Evolutionary conservation across 352 stramenopile species (phyloP), one percentile per base, ranked within the genome.

Genomic region (Pythium insidiosum): DNA sequence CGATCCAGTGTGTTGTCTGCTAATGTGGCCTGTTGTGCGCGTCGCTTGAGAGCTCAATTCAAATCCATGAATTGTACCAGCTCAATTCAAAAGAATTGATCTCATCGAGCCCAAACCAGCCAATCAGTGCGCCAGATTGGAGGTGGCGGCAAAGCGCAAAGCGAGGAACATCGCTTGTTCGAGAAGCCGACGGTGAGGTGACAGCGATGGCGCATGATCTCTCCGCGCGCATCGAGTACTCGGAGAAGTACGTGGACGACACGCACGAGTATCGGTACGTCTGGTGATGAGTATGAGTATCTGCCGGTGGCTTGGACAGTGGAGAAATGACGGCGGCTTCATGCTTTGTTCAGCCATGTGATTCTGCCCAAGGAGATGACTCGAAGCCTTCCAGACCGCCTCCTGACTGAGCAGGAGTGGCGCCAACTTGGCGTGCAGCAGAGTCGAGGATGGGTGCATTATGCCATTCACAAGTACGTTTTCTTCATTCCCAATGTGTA

Each of bases 281-380:
- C 3, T 0, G 10, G 11, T 20, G 23, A 2, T 11, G 4, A 43
- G 16, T 40, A n/a, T 21, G 6, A 11, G n/a, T 20, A 24, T 24
- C 12, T 25, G 29, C n/a, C n/a, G n/a, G n/a, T n/a, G n/a, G n/a
- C n/a, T n/a, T n/a, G n/a, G n/a, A n/a, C n/a, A n/a, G n/a, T n/a
- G n/a, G n/a, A n/a, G n/a, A 5, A 15, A 39, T 45, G 25, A 38
- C 23, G 28, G 13, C 16, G 23, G 3, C 9, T n/a, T 38, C n/a
- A 22, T 21, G 37, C 11, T 13, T 20, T 30, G 19, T 38, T 38
- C 13, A 34, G 88, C 70, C 89, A 97, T 68, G 89, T 97, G 36
- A 99, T 99, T 54, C 72, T 99, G 45, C 96, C 96, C 4, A 98
- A 98, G 68, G 96, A 99, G 62, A 88, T 99, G 53, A 92, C 95